Conservation (phyloP, 192 early-diverging fungal genomes). For the Phlyctochytrium planicorne region DNA sequence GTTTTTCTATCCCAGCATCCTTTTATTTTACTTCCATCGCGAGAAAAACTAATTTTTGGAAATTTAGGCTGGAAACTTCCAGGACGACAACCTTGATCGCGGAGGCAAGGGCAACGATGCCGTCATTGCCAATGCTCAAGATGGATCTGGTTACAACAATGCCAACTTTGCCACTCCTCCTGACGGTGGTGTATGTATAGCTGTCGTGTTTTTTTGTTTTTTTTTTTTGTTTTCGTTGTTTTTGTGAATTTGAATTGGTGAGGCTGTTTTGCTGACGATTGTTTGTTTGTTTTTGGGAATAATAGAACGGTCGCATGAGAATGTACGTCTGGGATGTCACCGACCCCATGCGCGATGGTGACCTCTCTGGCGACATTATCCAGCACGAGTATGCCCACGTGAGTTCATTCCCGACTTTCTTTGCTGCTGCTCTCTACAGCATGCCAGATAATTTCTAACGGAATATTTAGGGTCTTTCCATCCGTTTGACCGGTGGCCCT, state of each 20-base stretch:
- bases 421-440: background rate
- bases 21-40: background rate
- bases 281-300: too few relatives aligned
- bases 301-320: too few relatives aligned
- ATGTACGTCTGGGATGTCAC: constrained; percentile 95
- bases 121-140: constrained; percentile 56
- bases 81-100: constrained; percentile 33
- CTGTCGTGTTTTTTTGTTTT: too few relatives aligned
- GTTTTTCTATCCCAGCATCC: background rate
- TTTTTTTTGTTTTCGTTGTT: too few relatives aligned
- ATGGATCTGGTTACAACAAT: constrained; percentile 17
- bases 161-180: constrained; percentile 34
- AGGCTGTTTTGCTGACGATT: too few relatives aligned
- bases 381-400: constrained; percentile 93
- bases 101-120: constrained; percentile 47
- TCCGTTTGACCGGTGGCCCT: constrained; percentile 88
- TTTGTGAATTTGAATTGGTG: too few relatives aligned
- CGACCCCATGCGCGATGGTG: constrained; percentile 74
- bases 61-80: constrained; percentile 89
- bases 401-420: background rate
- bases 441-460: too few relatives aligned
- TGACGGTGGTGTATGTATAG: too few relatives aligned
- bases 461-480: constrained; percentile 80
- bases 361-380: constrained; percentile 88
- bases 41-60: constrained; percentile 7